phyloP scores from a whole-genome alignment of 2,329 filamentous ascomycete species.

The Parastagonospora avenae region DNA sequence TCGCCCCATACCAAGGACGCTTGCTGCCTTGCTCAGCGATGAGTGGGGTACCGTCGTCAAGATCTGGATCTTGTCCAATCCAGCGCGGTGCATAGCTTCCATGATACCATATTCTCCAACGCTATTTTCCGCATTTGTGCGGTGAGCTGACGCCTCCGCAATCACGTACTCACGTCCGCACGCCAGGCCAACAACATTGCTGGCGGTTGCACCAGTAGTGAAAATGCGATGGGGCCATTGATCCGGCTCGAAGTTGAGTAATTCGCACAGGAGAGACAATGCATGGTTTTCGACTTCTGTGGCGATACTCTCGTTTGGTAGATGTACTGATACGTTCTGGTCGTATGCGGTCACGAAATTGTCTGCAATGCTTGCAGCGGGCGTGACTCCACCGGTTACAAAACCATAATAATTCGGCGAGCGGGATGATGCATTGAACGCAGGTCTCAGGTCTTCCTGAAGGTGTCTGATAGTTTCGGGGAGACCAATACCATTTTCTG shows the following conservation, averaged over 20 bases:
- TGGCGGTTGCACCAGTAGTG: slow-evolving; percentile 73
- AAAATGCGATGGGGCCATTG: slow-evolving; percentile 77
- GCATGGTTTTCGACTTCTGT: slow-evolving; percentile 79
- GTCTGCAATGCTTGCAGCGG: slow-evolving; percentile 80
- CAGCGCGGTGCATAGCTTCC: slow-evolving; percentile 66
- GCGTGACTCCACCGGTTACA: slow-evolving; percentile 80
- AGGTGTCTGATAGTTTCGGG: slow-evolving; percentile 52
- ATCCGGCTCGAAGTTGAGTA: slow-evolving; percentile 64
- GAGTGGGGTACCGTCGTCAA: slow-evolving; percentile 84
- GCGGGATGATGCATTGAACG: slow-evolving; percentile 68
- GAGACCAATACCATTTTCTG: slow-evolving; percentile 51
- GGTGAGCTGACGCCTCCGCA: slow-evolving; percentile 49
- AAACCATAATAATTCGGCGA: slow-evolving; percentile 74
- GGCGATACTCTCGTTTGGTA: slow-evolving; percentile 74
- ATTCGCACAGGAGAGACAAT: slow-evolving; percentile 68
- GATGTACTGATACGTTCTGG: slow-evolving; percentile 83
- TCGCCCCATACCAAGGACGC: slow-evolving; percentile 78
- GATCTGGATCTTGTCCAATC: slow-evolving; percentile 72
- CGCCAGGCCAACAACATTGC: slow-evolving; percentile 69
- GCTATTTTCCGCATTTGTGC: slow-evolving; percentile 32
- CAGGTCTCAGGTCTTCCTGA: slow-evolving; percentile 55
- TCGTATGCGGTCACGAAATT: slow-evolving; percentile 81
- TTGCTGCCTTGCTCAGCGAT: slow-evolving; percentile 81
- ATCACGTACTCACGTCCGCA: slow-evolving; percentile 74
- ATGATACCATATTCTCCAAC: slow-evolving; percentile 75